Conservation (phyloP, 306 rosid species). For the Malus sieversii region DNA sequence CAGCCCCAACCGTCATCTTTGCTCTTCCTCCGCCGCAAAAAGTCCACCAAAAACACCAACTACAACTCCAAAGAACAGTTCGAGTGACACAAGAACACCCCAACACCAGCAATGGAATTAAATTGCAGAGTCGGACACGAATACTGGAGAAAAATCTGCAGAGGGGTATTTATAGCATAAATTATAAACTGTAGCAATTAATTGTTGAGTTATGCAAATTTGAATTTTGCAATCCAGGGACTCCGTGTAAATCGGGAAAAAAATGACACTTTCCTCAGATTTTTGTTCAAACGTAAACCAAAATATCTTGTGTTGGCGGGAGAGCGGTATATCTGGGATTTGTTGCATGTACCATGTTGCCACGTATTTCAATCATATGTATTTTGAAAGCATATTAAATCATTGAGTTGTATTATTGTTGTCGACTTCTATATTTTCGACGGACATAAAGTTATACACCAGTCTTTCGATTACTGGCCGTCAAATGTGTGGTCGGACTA, state of each 20-base stretch:
- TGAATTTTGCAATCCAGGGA: slow-evolving; percentile 13
- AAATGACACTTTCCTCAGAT: background rate
- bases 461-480: too few relatives aligned
- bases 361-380: background rate
- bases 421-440: background rate
- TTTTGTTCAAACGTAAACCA: background rate
- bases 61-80: background rate
- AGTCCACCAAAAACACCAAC: background rate
- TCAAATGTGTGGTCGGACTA: too few relatives aligned
- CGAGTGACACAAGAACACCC: background rate
- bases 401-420: background rate
- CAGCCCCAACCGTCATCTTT: slow-evolving; percentile 81
- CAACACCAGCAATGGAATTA: background rate
- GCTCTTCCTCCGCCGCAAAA: background rate
- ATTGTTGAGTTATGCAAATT: slow-evolving; percentile 4
- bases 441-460: background rate
- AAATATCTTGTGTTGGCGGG: slow-evolving; percentile 4
- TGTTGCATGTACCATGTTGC: background rate
- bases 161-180: background rate
- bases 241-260: background rate
- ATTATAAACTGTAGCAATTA: background rate
- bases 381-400: background rate
- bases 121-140: background rate
- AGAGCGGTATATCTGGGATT: background rate
- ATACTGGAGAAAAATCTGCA: background rate